Conservation (phyloP, 768 basidiomycete genomes). For the Panellus pusillus region DNA sequence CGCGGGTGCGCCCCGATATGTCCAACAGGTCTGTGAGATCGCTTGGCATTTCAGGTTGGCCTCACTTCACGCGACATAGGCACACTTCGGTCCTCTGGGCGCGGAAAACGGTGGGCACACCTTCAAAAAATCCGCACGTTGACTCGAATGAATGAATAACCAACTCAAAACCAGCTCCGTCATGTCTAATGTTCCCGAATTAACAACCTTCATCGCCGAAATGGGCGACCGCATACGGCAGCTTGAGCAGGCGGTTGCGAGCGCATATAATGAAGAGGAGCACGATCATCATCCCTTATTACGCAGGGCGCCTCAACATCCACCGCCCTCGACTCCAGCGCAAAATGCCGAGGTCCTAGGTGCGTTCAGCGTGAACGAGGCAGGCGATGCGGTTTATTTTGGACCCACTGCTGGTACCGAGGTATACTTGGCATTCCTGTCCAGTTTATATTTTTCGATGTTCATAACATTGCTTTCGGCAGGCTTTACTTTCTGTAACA, state of each 20-base stretch:
- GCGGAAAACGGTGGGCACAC: conserved; percentile 25
- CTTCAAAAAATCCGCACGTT: background rate
- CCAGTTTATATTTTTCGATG: background rate
- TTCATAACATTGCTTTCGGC: background rate
- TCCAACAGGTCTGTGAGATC: conserved; percentile 18
- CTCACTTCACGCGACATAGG: conserved; percentile 18
- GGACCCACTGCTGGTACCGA: conserved; percentile 52
- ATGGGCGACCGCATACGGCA: conserved; percentile 45
- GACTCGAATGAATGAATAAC: background rate
- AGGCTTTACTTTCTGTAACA: conserved; percentile 15
- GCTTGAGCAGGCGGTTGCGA: conserved; percentile 43
- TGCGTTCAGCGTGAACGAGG: conserved; percentile 43
- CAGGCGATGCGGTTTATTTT: conserved; percentile 48
- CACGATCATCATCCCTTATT: conserved; percentile 7
- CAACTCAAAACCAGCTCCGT: conserved; percentile 31
- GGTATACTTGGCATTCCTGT: conserved; percentile 22
- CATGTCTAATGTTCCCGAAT: conserved; percentile 38
- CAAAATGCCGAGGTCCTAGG: conserved; percentile 38
- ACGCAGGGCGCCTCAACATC: background rate
- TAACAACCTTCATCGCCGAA: conserved; percentile 36
- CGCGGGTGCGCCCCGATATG: conserved; percentile 37
- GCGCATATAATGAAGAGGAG: conserved; percentile 1
- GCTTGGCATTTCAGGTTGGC: background rate
- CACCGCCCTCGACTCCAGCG: conserved; percentile 6
- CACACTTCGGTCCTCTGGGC: conserved; percentile 33